Conservation (phyloP, 228 moss, liverwort and hornwort species). For the Sphagnum fallax region DNA sequence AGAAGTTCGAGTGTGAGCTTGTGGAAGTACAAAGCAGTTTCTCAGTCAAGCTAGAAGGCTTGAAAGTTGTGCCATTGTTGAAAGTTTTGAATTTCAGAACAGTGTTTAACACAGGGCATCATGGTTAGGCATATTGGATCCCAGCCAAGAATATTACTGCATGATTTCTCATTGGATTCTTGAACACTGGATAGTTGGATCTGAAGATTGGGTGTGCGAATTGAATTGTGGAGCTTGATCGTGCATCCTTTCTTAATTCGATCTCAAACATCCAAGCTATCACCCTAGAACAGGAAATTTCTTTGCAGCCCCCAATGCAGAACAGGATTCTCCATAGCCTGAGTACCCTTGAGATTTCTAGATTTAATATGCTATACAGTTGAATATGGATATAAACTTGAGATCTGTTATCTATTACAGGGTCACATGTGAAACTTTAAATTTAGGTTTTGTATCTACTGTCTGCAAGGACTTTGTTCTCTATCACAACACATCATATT, state of each 20-base stretch:
- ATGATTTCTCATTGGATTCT: slow-evolving; percentile 40
- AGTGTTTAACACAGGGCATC: slow-evolving; percentile 16
- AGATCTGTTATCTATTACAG: too few species aligned
- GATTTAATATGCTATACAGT: too few species aligned
- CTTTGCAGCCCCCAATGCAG: too few species aligned
- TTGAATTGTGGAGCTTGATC: slow-evolving; percentile 48
- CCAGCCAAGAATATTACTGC: slow-evolving; percentile 19
- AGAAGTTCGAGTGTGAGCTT: slow-evolving; percentile 30
- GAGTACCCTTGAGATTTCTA: too few species aligned
- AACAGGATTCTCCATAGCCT: too few species aligned
- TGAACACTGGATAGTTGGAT: slow-evolving; percentile 15
- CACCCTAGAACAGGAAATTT: too few species aligned
- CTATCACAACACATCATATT: too few species aligned
- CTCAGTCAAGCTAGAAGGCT: slow-evolving; percentile 18
- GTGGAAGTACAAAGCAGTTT: slow-evolving; percentile 18
- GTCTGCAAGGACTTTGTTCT: too few species aligned
- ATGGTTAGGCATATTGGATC: neutral
- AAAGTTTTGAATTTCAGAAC: slow-evolving; percentile 47
- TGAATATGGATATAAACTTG: too few species aligned
- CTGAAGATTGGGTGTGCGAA: slow-evolving; percentile 37
- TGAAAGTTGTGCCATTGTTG: slow-evolving; percentile 21
- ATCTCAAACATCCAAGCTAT: too few species aligned
- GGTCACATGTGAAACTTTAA: too few species aligned
- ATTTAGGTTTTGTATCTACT: too few species aligned
- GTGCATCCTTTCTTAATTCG: slow-evolving; percentile 25